Conservation (phyloP, 371 early-diverging fungal genomes). For the Zychaea mexicana region DNA sequence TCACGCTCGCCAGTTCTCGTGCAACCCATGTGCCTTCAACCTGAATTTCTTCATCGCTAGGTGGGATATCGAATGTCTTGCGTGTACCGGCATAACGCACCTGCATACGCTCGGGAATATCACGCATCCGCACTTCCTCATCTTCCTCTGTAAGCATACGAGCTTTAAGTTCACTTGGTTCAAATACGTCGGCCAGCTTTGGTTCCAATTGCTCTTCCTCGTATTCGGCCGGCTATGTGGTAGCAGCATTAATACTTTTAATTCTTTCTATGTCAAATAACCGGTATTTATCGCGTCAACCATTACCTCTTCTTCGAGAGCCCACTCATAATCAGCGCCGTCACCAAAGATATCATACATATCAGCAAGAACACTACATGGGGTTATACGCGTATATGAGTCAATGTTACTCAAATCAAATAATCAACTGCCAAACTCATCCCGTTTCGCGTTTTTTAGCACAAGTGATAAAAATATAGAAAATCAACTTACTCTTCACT, state of each 20-base stretch:
- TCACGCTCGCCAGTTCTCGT: constrained; percentile 35
- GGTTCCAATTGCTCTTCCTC: constrained; percentile 45
- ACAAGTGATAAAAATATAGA: not conserved
- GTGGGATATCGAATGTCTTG: constrained; percentile 33
- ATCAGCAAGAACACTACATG: constrained; percentile 74
- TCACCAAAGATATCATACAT: constrained; percentile 91
- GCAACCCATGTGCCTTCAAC: constrained; percentile 65
- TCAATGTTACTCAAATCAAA: not conserved
- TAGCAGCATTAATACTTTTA: no score
- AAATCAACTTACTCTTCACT: constrained; percentile 37
- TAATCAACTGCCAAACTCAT: not conserved
- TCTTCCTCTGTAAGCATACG: constrained; percentile 93
- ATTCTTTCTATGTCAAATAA: no score
- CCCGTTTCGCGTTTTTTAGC: not conserved
- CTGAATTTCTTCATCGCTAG: constrained; percentile 57
- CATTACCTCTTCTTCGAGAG: constrained; percentile 60
- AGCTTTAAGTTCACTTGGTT: constrained; percentile 87
- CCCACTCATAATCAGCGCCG: constrained; percentile 88
- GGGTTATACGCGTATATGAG: not conserved
- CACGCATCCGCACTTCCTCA: constrained; percentile 83
- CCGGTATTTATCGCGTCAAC: no score
- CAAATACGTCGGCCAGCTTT: constrained; percentile 82
- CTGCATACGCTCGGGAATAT: constrained; percentile 95
- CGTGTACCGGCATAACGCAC: constrained; percentile 57
- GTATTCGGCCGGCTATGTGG: not conserved